A percentile compares a stretch with the other conserved stretches of the same genome.
These are phyloP conservation scores for Amanita subjunquillea DNA, from an alignment of 768 basidiomycete species.

Conservation along the genomic window DNA sequence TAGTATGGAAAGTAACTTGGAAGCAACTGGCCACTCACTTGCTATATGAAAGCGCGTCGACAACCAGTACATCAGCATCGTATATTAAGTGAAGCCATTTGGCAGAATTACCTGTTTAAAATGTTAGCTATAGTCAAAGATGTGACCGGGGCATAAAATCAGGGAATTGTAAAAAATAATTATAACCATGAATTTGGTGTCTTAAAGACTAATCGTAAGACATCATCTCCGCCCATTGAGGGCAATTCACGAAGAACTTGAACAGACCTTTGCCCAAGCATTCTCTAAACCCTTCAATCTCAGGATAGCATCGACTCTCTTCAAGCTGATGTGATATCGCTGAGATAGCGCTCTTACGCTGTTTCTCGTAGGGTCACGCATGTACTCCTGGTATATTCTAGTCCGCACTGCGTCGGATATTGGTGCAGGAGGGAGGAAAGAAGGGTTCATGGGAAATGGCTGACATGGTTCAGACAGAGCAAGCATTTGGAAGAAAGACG, in stretches of 20 bases:
- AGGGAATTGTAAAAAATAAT: conserved; percentile 18
- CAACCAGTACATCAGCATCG: conserved; percentile 9
- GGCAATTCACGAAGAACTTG: conserved; percentile 5
- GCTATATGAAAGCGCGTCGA: conserved; percentile 15
- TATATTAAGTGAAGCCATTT: neutral
- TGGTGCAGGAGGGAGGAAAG: conserved; percentile 74
- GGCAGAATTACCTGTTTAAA: conserved; percentile 12
- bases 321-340: conserved; percentile 56
- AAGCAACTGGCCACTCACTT: conserved; percentile 21
- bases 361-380: conserved; percentile 44
- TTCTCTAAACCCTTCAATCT: conserved; percentile 72
- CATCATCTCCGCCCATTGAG: neutral
- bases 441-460: conserved; percentile 83
- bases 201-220: conserved; percentile 93
- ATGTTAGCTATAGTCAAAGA: conserved; percentile 8
- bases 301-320: conserved; percentile 76
- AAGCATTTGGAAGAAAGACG: conserved; percentile 11
- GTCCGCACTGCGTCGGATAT: conserved; percentile 52
- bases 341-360: conserved; percentile 52
- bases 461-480: conserved; percentile 17
- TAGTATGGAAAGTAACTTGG: neutral
- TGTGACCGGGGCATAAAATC: conserved; percentile 8
- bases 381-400: conserved; percentile 49
- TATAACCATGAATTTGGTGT: conserved; percentile 62
- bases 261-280: conserved; percentile 60